Evolutionary conservation across 2,329 filamentous ascomycete genomes (phyloP).

Genomic region (Ceratocystis ficicola): DNA sequence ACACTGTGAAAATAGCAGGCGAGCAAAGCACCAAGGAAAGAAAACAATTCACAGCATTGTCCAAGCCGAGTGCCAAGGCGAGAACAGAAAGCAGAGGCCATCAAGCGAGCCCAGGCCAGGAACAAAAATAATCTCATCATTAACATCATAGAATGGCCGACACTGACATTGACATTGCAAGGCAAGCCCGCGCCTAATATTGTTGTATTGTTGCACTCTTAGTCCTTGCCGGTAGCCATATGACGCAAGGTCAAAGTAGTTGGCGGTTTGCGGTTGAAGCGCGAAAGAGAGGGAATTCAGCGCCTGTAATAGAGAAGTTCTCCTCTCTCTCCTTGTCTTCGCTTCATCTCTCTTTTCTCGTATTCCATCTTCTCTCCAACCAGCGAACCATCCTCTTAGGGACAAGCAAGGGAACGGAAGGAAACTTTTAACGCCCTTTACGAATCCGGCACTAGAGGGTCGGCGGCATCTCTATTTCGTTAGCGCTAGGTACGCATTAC

Average conservation of each 20-base stretch:
- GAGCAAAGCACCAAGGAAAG: background rate
- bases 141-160: no score
- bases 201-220: no score
- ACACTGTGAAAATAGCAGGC: background rate
- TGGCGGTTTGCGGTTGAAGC: no score
- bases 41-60: background rate
- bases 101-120: background rate
- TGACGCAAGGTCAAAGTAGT: no score
- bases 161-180: no score
- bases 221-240: no score
- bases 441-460: background rate
- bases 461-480: background rate
- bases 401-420: background rate
- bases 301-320: no score
- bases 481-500: background rate
- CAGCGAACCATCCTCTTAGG: background rate
- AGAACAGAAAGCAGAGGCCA: background rate
- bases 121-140: background rate
- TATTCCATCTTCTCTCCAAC: constrained; percentile 1
- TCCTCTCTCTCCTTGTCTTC: background rate
- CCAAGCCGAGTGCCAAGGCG: background rate
- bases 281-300: no score
- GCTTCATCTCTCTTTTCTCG: background rate
- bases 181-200: no score
- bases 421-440: background rate